Evolutionary conservation across 805 yeast genomes (phyloP).

Genomic region (Kodamaea fukazawae): DNA sequence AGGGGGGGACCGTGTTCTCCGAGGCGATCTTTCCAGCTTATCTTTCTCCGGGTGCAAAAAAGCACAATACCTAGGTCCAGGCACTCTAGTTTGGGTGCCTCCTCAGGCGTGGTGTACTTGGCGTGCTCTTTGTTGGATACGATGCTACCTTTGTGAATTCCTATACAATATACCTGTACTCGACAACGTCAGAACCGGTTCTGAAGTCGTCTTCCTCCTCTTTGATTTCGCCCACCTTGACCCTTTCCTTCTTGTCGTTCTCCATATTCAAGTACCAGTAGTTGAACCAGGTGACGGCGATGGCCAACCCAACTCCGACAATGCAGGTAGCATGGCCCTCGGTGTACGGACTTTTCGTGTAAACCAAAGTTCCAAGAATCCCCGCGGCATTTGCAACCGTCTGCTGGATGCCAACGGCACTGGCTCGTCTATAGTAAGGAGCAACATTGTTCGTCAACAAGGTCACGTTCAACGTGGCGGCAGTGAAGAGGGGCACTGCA

Average conservation of each 20-base stretch:
- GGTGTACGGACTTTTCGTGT: constrained; percentile 1
- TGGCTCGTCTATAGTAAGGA: constrained; percentile 6
- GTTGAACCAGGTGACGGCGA: constrained; percentile 1
- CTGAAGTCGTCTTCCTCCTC: background rate
- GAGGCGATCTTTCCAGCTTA: no score
- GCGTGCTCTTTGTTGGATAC: no score
- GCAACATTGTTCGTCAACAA: constrained; percentile 5
- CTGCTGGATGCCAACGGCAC: constrained; percentile 5
- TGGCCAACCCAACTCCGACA: constrained; percentile 3
- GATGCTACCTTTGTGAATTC: no score
- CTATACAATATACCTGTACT: constrained; percentile 4
- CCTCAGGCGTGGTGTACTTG: no score
- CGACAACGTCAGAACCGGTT: constrained; percentile 4
- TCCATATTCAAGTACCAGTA: constrained; percentile 3
- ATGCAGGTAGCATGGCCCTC: constrained; percentile 2
- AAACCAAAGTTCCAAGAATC: constrained; percentile 3
- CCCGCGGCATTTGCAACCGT: constrained; percentile 5
- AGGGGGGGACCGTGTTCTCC: no score
- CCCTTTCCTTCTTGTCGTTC: constrained; percentile 1
- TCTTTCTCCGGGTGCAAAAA: no score
- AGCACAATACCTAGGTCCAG: no score
- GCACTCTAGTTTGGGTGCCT: no score
- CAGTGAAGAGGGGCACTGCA: constrained; percentile 3
- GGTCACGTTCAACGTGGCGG: constrained; percentile 3
- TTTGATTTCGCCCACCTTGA: constrained; percentile 1